Conservation (phyloP, 139 green algal species). For the Chlorella vulgaris region DNA sequence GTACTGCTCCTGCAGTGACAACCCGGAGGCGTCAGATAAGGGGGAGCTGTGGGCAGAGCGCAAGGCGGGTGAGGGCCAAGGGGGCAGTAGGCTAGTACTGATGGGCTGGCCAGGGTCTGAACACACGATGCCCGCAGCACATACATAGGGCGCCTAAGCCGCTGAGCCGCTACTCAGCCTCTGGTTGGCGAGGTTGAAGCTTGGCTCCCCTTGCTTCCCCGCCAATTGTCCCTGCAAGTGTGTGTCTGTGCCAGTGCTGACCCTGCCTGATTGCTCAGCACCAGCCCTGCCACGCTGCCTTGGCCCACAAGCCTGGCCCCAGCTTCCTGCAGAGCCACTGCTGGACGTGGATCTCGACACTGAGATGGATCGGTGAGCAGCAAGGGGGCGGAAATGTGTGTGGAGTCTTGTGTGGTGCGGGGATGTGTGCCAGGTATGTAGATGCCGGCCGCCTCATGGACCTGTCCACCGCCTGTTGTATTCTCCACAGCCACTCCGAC, state of each 20-base stretch:
- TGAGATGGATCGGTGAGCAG: slow-evolving; percentile 2
- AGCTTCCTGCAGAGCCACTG: not conserved
- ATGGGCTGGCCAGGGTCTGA: no score
- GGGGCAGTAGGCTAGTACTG: no score
- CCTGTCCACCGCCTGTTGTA: not conserved
- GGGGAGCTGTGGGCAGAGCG: not conserved
- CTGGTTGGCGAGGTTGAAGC: no score
- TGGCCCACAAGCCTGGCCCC: no score
- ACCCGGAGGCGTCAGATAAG: not conserved
- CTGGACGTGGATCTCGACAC: slow-evolving; percentile 18
- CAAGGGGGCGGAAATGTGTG: not conserved
- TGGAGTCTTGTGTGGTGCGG: not conserved
- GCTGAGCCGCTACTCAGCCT: no score
- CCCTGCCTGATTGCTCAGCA: no score
- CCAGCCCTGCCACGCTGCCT: no score
- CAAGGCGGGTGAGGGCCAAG: not conserved
- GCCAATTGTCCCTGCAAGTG: not conserved
- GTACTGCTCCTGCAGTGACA: not conserved
- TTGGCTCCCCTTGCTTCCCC: no score
- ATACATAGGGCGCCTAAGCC: no score
- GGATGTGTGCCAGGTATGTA: not conserved
- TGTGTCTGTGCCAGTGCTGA: no score
- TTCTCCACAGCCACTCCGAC: not conserved
- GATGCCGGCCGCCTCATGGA: not conserved
- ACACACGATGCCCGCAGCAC: no score